Conservation (phyloP, 495 filamentous ascomycete genomes). For the Aspergillus incahuasiensis region DNA sequence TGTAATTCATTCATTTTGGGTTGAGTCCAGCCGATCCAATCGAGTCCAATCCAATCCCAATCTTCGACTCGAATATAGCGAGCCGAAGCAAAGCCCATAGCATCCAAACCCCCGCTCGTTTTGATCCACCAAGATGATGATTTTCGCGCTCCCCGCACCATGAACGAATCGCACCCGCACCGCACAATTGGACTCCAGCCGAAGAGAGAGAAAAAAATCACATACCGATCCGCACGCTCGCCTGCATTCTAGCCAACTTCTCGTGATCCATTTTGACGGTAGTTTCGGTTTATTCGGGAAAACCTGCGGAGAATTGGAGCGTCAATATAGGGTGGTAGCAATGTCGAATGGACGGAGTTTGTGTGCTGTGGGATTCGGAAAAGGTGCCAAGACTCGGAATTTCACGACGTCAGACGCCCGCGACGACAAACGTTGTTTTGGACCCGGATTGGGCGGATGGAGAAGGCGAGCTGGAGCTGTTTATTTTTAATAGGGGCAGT, state of each 20-base stretch:
- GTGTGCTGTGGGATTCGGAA: slow-evolving; percentile 8
- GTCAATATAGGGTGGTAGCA: slow-evolving; percentile 15
- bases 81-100: not conserved
- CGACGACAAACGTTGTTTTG: not conserved
- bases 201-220: slow-evolving; percentile 16
- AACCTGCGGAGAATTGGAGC: slow-evolving; percentile 11
- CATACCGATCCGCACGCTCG: slow-evolving; percentile 54
- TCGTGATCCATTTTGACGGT: slow-evolving; percentile 51
- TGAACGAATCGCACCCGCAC: not conserved
- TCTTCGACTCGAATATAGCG: not conserved
- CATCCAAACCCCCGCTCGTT: not conserved
- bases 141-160: not conserved
- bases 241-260: slow-evolving; percentile 55
- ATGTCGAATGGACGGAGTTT: slow-evolving; percentile 2
- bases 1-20: not conserved
- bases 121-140: not conserved
- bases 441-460: not conserved
- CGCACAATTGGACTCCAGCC: slow-evolving; percentile 6
- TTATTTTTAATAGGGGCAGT: not conserved
- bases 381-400: slow-evolving; percentile 9
- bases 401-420: slow-evolving; percentile 13
- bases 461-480: not conserved
- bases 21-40: not conserved
- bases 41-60: not conserved
- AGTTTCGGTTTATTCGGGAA: slow-evolving; percentile 19